Conservation (phyloP, 139 green algal species). For the Pedinophyceae sp. region DNA sequence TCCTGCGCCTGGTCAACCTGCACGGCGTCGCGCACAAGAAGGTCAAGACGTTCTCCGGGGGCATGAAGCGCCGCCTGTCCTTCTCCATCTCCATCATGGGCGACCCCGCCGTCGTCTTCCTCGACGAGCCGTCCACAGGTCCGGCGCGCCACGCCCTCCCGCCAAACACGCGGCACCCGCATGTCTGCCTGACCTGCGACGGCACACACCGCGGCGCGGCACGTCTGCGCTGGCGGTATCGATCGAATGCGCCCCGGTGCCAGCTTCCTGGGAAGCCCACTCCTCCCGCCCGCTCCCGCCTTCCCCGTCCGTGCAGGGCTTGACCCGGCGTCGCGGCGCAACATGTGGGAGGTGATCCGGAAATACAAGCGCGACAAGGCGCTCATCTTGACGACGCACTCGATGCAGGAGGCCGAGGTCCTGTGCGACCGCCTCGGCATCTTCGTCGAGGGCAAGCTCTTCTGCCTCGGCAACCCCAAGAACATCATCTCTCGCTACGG, state of each 20-base stretch:
- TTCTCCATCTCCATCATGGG: slow-evolving; percentile 66
- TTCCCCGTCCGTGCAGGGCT: slow-evolving; percentile 27
- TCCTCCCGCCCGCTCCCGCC: too few species aligned
- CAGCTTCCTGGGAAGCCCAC: too few species aligned
- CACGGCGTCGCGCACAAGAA: slow-evolving; percentile 17
- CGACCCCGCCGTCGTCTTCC: slow-evolving; percentile 54
- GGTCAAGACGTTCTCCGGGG: slow-evolving; percentile 48
- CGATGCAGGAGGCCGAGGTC: slow-evolving; percentile 12
- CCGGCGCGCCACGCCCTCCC: background rate
- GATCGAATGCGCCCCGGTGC: too few species aligned
- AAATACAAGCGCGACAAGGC: background rate
- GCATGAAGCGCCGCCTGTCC: slow-evolving; percentile 68
- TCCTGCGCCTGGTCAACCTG: slow-evolving; percentile 18
- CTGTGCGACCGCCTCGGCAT: slow-evolving; percentile 20
- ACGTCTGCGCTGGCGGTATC: too few species aligned
- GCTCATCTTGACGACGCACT: slow-evolving; percentile 10
- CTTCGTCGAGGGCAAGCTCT: slow-evolving; percentile 3
- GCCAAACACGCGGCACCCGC: background rate
- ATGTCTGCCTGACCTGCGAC: background rate
- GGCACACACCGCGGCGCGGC: too few species aligned
- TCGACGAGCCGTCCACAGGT: slow-evolving; percentile 80
- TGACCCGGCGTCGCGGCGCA: slow-evolving; percentile 56
- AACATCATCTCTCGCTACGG: slow-evolving; percentile 22
- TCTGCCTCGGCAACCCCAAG: slow-evolving; percentile 37
- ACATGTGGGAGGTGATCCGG: slow-evolving; percentile 31